Evolutionary conservation across 352 stramenopile genomes (phyloP), one percentile per base, ranked within the genome.

Genomic region (Phytophthora palmivora): DNA sequence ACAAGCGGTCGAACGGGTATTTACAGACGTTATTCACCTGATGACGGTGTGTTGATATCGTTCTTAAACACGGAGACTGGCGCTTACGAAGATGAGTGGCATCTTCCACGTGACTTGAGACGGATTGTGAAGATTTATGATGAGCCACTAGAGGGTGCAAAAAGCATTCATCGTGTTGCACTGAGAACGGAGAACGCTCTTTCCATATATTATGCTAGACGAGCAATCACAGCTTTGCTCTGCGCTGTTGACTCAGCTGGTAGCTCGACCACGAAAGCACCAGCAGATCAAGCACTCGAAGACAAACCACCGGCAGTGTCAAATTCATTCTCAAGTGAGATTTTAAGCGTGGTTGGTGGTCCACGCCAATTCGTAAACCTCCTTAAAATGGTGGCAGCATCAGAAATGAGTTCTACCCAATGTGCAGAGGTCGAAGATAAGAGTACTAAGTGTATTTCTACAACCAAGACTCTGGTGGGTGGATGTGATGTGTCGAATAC

Each of bases 31-130:
- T 87, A 63, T 62, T 80, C 69, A 4, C 58, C 73, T 15, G 70
- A 88, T 2, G 73, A 93, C 18, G 84, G 83, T 42, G 79, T 96
- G 30, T 58, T 95, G 24, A 74, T 94, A 24, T 92, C 79, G 0
- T 95, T 96, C 37, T 67, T 95, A 15, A 96, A 94, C 58, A 93
- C 83, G 0, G 88, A 96, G 45, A 94, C 85, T 14, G 88, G 88
- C 4, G 86, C 87, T 11, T 94, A 90, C 49, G 88, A 96, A 65
- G 86, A 95, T 33, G 82, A 95, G 60, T 95, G 80, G 82, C 79
- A 92, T 51, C 63, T 70, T 22, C 79, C 88, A 15, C 85, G 77
- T 41, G 76, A 94, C 58, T 80, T 95, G 38, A 77, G 82, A n/a
- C 80, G 88, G 4, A 83, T 94, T 51, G 88, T 80, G 5, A 79